These are phyloP conservation scores for Pseudogymnoascus sp. DNA, from an alignment of 2,329 filamentous ascomycete species.

Conservation along the genomic window DNA sequence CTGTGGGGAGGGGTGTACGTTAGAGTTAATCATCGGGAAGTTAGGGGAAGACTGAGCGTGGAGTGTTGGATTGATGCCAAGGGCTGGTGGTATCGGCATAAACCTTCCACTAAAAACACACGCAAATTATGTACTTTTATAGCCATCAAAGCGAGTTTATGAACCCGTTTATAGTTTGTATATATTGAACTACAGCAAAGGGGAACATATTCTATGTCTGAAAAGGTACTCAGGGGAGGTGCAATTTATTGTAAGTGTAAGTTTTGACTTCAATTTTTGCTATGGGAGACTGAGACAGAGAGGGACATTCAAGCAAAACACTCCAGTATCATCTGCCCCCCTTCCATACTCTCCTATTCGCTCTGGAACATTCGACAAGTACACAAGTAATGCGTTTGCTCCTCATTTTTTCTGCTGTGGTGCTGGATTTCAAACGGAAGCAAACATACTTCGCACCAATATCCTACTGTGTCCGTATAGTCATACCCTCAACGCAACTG, in stretches of 20 bases:
- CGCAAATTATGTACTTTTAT: neutral
- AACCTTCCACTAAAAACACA: neutral
- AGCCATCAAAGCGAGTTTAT: neutral
- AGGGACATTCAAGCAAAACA: neutral
- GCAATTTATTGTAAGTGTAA: neutral
- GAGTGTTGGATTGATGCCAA: neutral
- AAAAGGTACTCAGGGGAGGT: neutral
- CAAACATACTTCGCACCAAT: neutral
- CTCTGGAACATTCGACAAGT: neutral
- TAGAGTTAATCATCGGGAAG: neutral
- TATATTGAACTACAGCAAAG: neutral
- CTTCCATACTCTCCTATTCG: neutral
- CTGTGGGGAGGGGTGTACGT: neutral
- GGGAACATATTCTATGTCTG: neutral
- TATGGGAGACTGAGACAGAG: conserved; percentile 3
- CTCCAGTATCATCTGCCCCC: neutral
- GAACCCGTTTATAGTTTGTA: neutral
- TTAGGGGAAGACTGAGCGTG: neutral
- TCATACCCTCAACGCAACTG: neutral
- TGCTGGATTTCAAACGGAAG: conserved; percentile 1
- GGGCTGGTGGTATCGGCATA: neutral
- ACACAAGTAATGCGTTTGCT: neutral
- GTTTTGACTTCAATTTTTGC: conserved; percentile 5
- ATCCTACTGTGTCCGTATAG: neutral
- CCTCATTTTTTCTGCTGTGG: neutral